Percentiles rank a stretch among this genome's conserved stretches.
Conservation (phyloP, 1,284 basidiomycete genomes). For the Thelephora terrestris region DNA sequence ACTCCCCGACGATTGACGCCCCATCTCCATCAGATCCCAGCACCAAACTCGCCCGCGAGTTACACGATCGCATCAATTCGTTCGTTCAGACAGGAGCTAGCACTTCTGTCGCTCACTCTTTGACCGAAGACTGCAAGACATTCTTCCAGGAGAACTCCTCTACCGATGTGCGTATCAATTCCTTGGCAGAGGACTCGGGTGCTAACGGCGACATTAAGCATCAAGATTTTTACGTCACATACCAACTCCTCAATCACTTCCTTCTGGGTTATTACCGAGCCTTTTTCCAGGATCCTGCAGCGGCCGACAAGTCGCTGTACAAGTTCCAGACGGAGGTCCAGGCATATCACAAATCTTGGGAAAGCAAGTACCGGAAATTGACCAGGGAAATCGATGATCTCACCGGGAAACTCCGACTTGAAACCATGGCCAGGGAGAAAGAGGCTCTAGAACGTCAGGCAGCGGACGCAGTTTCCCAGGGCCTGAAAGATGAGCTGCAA, state of each 20-base stretch:
- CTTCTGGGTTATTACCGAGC: not conserved
- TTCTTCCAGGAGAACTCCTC: not conserved
- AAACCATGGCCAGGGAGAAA: conserved; percentile 1
- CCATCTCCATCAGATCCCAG: conserved; percentile 12
- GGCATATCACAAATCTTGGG: conserved; percentile 1
- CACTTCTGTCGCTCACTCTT: conserved; percentile 23
- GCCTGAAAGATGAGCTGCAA: not conserved
- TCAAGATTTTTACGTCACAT: conserved; percentile 1
- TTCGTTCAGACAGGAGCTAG: conserved; percentile 28
- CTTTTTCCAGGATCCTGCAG: conserved; percentile 1
- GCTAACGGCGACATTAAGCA: not conserved
- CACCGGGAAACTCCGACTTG: not conserved
- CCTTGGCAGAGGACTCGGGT: not conserved
- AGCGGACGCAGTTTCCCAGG: not conserved
- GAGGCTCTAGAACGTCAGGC: not conserved
- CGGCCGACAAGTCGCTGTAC: not conserved
- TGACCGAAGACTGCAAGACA: conserved; percentile 21
- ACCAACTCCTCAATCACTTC: conserved; percentile 1
- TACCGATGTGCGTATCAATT: not conserved
- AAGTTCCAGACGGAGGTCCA: conserved; percentile 1
- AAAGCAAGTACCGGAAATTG: not conserved
- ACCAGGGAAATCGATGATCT: not conserved
- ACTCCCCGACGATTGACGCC: conserved; percentile 1
- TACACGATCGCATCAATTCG: conserved; percentile 26
- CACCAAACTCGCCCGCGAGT: conserved; percentile 17